Evolutionary conservation across 2,329 filamentous ascomycete species (phyloP).

Genomic region (Sphaerulina vaccinii): DNA sequence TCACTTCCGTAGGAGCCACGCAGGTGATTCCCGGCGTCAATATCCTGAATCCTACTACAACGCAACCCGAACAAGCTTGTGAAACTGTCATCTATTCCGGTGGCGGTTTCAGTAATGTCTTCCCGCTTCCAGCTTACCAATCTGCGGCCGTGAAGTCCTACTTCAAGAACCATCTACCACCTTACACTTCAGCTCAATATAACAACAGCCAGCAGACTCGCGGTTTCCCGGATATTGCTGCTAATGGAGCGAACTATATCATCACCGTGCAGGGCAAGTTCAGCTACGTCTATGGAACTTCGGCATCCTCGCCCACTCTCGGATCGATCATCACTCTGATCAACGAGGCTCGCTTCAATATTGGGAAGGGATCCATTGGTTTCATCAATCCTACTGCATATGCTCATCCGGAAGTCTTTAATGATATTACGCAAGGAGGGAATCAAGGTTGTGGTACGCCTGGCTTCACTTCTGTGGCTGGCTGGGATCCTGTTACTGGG

Average conservation of each 20-base stretch:
- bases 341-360: slow-evolving; percentile 41
- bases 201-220: slow-evolving; percentile 24
- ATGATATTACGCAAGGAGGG: slow-evolving; percentile 42
- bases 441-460: slow-evolving; percentile 42
- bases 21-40: slow-evolving; percentile 26
- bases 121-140: slow-evolving; percentile 51
- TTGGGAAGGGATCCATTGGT: slow-evolving; percentile 42
- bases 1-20: slow-evolving; percentile 53
- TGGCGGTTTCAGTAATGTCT: slow-evolving; percentile 54
- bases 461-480: slow-evolving; percentile 29
- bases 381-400: slow-evolving; percentile 40
- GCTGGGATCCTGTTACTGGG: slow-evolving; percentile 36
- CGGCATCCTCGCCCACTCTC: slow-evolving; percentile 51
- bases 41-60: slow-evolving; percentile 24
- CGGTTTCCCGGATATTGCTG: slow-evolving; percentile 38
- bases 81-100: slow-evolving; percentile 47
- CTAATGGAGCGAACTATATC: slow-evolving; percentile 37
- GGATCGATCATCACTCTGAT: slow-evolving; percentile 50
- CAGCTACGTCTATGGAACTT: slow-evolving; percentile 51
- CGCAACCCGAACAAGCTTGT: slow-evolving; percentile 46
- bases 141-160: slow-evolving; percentile 41
- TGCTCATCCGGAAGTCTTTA: slow-evolving; percentile 42
- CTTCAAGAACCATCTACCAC: slow-evolving; percentile 42
- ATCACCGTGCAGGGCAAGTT: slow-evolving; percentile 47
- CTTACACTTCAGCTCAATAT: slow-evolving; percentile 21